Base-by-base conservation (phyloP, 306 rosid genomes). In the Cicer chorassanicum region DNA sequence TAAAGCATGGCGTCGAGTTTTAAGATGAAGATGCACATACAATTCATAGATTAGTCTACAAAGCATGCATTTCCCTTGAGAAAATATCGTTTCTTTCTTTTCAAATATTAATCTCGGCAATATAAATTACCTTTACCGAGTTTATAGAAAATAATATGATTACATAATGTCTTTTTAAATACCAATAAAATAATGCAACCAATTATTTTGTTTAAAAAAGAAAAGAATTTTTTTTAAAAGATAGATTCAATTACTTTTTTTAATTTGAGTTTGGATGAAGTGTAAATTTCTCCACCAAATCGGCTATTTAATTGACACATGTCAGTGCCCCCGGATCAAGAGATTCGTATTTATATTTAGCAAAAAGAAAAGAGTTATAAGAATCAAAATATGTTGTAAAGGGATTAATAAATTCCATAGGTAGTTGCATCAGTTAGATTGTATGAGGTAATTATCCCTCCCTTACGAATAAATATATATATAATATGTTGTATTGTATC, bases 381-480 rank as follows among this genome's bases (percentile, higher is more conserved):
- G 80, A 78, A 79, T 71, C 70, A 72, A 79, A 80, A 71, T 75
- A 74, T 71, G 34, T 8, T 50, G 50, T 42, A 48, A 19, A 43
- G 42, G 56, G 70, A 74, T 29, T 12, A 55, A 44, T 75, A 67
- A 45, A 51, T 54, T 14, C 8, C 39, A 65, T 51, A 15, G 45
- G 60, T 72, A 15, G 45, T 66, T 72, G 55, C 78, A 68, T 77
- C 82, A 73, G 74, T 63, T 80, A 62, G 78, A 53, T 54, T 77
- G 43, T 5, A n/a, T 68, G 84, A 64, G 21, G 78, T 63, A 46
- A 51, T 45, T 51, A 72, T 79, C 77, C 75, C 59, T 13, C 39
- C 44, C 18, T 49, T 24, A 24, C 34, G 34, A 24, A 15, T 45
- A 54, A 9, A 38, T 24, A 51, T 36, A 39, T 34, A 60, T 36